A percentile compares a stretch with the other conserved stretches of the same genome.
Conservation (phyloP, 805 yeast species). For the Monosporozyma yasuniensis region DNA sequence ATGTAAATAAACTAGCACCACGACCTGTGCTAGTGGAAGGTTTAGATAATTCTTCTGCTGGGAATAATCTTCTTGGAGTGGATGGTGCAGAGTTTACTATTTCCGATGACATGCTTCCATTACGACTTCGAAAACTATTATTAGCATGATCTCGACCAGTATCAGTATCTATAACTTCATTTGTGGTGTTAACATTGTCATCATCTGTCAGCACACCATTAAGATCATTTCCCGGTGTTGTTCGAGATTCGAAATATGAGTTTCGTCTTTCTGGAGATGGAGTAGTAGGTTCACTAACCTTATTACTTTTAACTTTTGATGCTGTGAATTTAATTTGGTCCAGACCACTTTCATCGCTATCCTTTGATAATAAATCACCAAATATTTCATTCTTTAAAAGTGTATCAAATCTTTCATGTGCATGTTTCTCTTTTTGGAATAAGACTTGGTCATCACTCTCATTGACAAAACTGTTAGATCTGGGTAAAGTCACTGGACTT, state of each 20-base stretch:
- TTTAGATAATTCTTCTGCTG: slow-evolving; percentile 14
- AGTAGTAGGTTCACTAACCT: slow-evolving; percentile 3
- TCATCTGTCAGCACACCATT: not conserved
- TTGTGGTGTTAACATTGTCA: not conserved
- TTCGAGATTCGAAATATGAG: not conserved
- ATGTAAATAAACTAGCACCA: slow-evolving; percentile 59
- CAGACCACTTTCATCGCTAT: slow-evolving; percentile 27
- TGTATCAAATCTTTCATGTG: slow-evolving; percentile 77
- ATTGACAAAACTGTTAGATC: slow-evolving; percentile 7
- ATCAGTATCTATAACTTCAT: not conserved
- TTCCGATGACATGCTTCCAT: not conserved
- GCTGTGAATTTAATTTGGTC: slow-evolving; percentile 26
- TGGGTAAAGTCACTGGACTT: slow-evolving; percentile 20
- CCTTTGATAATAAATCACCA: slow-evolving; percentile 69
- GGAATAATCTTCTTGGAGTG: slow-evolving; percentile 29
- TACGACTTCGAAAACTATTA: not conserved
- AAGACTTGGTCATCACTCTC: slow-evolving; percentile 49
- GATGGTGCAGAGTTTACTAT: slow-evolving; percentile 21
- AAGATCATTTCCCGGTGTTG: not conserved
- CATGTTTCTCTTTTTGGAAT: slow-evolving; percentile 63
- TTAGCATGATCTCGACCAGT: not conserved
- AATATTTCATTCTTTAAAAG: slow-evolving; percentile 83
- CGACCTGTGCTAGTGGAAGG: slow-evolving; percentile 24
- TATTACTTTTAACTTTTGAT: slow-evolving; percentile 8
- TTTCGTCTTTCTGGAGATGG: slow-evolving; percentile 7